These are phyloP conservation scores for Toxoplasma gondii DNA, from an alignment of 169 alveolate species.

Conservation along the genomic window DNA sequence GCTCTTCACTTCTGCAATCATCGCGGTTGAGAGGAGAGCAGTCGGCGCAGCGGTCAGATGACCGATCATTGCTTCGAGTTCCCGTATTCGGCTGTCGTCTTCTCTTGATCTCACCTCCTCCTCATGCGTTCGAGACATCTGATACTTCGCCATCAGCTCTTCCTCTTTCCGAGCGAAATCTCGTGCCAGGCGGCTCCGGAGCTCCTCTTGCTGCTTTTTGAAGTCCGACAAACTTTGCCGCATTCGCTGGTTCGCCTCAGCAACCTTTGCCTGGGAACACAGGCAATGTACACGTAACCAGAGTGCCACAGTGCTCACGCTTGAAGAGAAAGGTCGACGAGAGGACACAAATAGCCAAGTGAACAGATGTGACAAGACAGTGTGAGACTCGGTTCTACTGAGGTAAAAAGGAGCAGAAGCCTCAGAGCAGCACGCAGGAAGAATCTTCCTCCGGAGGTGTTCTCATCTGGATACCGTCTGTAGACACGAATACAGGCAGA, in stretches of 20 bases:
- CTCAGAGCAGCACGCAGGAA: background rate
- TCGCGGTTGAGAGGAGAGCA: background rate
- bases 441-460: background rate
- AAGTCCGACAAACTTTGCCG: background rate
- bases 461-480: background rate
- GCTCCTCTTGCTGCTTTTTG: background rate
- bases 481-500: background rate
- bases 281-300: background rate
- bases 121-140: background rate
- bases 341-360: background rate
- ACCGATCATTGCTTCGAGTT: background rate
- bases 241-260: slow-evolving; percentile 3
- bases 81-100: background rate
- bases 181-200: background rate
- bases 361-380: background rate
- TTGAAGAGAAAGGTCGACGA: background rate
- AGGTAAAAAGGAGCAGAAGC: background rate
- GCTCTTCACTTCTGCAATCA: background rate
- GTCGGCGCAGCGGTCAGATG: background rate
- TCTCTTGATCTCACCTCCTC: background rate
- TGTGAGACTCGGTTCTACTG: background rate
- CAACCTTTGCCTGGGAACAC: background rate
- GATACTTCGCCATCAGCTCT: background rate
- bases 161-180: slow-evolving; percentile 8
- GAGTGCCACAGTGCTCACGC: background rate